Base-by-base conservation (phyloP, 139 green algal species). In the Micractinium conductrix region DNA sequence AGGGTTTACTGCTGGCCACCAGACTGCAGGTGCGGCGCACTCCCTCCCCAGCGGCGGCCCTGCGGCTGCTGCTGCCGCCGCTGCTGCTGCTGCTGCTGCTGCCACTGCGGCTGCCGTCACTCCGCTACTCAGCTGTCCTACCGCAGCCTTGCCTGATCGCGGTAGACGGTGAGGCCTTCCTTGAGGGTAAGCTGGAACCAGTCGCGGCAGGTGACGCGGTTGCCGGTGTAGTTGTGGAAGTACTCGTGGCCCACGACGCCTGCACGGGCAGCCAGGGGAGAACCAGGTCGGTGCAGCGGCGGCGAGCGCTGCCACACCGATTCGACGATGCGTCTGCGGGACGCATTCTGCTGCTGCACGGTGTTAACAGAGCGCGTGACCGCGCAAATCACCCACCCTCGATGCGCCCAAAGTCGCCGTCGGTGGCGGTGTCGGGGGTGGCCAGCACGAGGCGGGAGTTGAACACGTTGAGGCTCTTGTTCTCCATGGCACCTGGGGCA, bases 401-500 rank as follows among this genome's bases (percentile, higher is more conserved):
- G 60, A 99, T 99, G 75, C 92, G 89, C 0, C 75, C 86, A 87
- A 97, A 99, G 90, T 99, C 96, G 43, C 79, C 83, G 89, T 99
- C 97, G 8, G 97, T 98, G 73, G 95, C 94, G 21, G 94, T 98
- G 78, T 98, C 89, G 17, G 96, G 93, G 4, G 94, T 96, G 16
- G 96, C 96, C 35, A 99, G 89, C 65, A 99, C 95, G 44, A 98
- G 90, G 58, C 94, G 84, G 42, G 85, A 92, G 92, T 98, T 98
- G 91, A 98, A 98, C 83, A 98, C 92, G 91, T 99, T 99, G n/a
- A 99, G 94, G 0, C 82, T 93, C 90, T 99, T 99, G 95, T 99
- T 99, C 92, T 99, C 96, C 96, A 98, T 98, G 40, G 95, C 96
- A 17, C 75, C 53, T 67, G 65, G 10, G 33, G 28, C 24, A 74